Percentiles rank a stretch among this genome's conserved stretches.
These are phyloP conservation scores for Picea sitchensis DNA, from an alignment of 75 land plant species.

Conservation along the genomic window DNA sequence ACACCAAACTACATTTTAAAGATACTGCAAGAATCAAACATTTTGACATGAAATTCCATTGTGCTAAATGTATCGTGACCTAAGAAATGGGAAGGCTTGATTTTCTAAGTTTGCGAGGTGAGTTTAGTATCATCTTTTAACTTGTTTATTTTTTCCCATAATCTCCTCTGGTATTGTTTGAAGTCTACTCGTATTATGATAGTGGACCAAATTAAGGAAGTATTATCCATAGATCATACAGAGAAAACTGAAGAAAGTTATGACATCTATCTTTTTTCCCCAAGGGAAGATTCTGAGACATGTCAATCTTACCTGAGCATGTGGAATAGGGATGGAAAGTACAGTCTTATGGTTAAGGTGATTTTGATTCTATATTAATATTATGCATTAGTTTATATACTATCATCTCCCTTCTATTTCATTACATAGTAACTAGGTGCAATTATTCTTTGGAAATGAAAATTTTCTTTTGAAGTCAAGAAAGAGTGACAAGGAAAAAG, in stretches of 20 bases:
- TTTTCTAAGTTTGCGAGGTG: background rate
- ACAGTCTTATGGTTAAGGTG: slow-evolving; percentile 46
- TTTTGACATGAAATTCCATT: background rate
- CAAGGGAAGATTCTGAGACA: slow-evolving; percentile 42
- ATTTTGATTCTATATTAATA: background rate
- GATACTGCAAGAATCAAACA: slow-evolving; percentile 10
- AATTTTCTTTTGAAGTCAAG: background rate
- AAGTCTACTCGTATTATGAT: slow-evolving; percentile 23
- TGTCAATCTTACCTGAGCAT: slow-evolving; percentile 41
- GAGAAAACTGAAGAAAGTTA: slow-evolving; percentile 31
- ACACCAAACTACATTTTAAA: slow-evolving; percentile 36
- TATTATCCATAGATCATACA: slow-evolving; percentile 15
- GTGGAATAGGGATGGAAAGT: slow-evolving; percentile 39
- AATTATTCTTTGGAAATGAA: background rate
- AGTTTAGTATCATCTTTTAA: too few relatives aligned
- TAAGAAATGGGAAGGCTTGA: background rate
- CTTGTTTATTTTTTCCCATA: background rate
- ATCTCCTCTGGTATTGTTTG: background rate
- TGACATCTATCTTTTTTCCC: slow-evolving; percentile 40
- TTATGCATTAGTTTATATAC: background rate
- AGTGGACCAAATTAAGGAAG: slow-evolving; percentile 34
- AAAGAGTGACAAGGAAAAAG: background rate
- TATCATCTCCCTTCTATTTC: background rate
- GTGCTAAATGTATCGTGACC: background rate
- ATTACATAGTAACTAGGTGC: background rate